Evolutionary conservation across 169 alveolate species (phyloP).

Genomic region (Perkinsus olseni): DNA sequence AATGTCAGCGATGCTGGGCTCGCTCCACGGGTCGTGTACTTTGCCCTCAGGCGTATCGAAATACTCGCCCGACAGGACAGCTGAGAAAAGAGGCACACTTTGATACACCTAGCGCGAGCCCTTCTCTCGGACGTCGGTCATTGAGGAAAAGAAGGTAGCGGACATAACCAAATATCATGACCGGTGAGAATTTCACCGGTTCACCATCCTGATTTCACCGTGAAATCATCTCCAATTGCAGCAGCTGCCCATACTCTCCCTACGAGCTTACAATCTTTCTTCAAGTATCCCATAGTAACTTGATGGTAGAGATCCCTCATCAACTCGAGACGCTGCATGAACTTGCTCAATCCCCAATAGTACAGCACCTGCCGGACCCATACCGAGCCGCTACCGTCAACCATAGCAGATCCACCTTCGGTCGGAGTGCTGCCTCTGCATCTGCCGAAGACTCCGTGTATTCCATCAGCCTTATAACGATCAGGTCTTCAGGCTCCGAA

Average conservation of each 20-base stretch:
- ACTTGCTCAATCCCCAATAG: background rate
- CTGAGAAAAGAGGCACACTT: background rate
- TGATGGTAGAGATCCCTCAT: conserved; percentile 1
- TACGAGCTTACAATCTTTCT: background rate
- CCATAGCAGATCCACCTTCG: no score
- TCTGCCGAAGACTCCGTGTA: background rate
- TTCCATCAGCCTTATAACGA: background rate
- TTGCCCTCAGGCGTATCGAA: background rate
- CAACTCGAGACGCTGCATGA: background rate
- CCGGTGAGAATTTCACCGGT: no score
- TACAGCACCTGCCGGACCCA: conserved; percentile 5
- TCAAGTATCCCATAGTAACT: background rate
- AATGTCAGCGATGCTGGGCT: background rate
- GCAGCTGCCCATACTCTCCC: no score
- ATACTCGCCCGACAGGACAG: background rate
- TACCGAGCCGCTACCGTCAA: no score
- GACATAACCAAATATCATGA: no score
- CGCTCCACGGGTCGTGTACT: background rate
- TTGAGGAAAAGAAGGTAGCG: no score
- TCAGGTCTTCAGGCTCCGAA: background rate
- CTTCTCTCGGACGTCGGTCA: no score
- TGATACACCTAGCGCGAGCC: background rate
- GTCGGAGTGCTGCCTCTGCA: background rate
- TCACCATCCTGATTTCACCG: no score
- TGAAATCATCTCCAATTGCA: no score